A percentile compares a stretch with the other conserved stretches of the same genome.
Evolutionary conservation across 345 rosid genomes (phyloP).

Genomic region (Brassica nigra): DNA sequence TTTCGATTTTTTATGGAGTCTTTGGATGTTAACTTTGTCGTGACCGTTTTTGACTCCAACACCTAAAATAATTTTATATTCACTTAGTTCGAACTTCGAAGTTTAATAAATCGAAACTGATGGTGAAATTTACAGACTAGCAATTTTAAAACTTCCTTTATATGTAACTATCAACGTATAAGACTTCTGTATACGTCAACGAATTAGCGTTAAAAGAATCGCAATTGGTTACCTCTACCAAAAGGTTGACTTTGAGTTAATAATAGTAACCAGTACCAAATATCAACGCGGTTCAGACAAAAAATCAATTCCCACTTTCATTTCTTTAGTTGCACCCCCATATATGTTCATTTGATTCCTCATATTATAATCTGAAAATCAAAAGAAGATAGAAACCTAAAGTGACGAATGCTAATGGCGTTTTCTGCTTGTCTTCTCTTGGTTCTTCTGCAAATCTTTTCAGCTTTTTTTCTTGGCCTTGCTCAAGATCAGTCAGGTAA

Average conservation of each 20-base stretch:
- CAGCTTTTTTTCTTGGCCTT: slow-evolving; percentile 21
- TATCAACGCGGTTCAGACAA: slow-evolving; percentile 31
- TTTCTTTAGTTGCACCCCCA: slow-evolving; percentile 14
- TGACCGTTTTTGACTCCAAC: too few relatives aligned
- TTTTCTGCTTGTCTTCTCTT: slow-evolving; percentile 34
- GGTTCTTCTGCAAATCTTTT: slow-evolving; percentile 16
- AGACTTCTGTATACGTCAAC: slow-evolving; percentile 22
- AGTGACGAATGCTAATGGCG: slow-evolving; percentile 33
- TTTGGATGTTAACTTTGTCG: too few relatives aligned
- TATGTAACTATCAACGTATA: neutral
- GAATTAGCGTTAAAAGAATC: slow-evolving; percentile 6
- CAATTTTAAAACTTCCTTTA: neutral
- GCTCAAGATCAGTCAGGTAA: slow-evolving; percentile 50
- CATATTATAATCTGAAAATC: slow-evolving; percentile 13
- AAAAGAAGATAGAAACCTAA: neutral
- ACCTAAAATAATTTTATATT: neutral
- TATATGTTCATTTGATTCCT: slow-evolving; percentile 24
- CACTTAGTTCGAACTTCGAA: neutral
- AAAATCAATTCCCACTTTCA: slow-evolving; percentile 12
- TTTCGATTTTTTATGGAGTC: too few relatives aligned
- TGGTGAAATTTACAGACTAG: neutral
- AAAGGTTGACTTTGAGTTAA: slow-evolving; percentile 39
- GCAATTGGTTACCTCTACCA: slow-evolving; percentile 30
- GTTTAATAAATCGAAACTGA: neutral
- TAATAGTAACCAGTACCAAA: slow-evolving; percentile 29